Evolutionary conservation across 805 yeast genomes (phyloP).

Genomic region (Limtongozyma cylindracea): DNA sequence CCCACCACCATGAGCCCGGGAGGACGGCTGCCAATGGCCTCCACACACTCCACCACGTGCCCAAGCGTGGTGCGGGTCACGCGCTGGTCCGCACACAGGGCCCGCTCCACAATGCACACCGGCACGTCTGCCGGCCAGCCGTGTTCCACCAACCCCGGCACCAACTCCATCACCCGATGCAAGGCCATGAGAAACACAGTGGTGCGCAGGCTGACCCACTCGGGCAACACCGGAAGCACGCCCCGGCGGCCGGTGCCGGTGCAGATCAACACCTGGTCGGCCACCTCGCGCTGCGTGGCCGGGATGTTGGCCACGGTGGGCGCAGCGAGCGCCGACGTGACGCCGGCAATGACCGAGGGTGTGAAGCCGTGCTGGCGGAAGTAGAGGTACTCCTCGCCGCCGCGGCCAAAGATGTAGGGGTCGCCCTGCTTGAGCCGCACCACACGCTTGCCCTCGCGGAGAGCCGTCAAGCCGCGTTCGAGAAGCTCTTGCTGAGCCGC

Average conservation of each 20-base stretch:
- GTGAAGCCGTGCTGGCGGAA: slow-evolving; percentile 41
- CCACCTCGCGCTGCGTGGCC: slow-evolving; percentile 76
- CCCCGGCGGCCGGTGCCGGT: slow-evolving; percentile 92
- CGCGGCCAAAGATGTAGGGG: slow-evolving; percentile 89
- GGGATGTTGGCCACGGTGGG: slow-evolving; percentile 68
- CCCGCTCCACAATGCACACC: slow-evolving; percentile 71
- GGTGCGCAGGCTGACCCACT: slow-evolving; percentile 46
- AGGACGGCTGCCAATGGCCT: slow-evolving; percentile 64
- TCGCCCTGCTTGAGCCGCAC: slow-evolving; percentile 91
- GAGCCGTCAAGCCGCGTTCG: slow-evolving; percentile 39
- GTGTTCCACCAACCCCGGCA: slow-evolving; percentile 15
- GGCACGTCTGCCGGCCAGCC: slow-evolving; percentile 55
- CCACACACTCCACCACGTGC: slow-evolving; percentile 47
- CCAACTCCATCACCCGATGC: slow-evolving; percentile 40
- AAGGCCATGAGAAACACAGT: slow-evolving; percentile 78
- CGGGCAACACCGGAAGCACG: slow-evolving; percentile 54
- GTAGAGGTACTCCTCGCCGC: slow-evolving; percentile 72
- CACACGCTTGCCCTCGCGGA: slow-evolving; percentile 45
- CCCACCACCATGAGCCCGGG: slow-evolving; percentile 83
- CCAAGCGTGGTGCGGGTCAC: slow-evolving; percentile 49
- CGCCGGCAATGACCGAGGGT: slow-evolving; percentile 66
- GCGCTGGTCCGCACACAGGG: slow-evolving; percentile 84
- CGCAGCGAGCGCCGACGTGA: slow-evolving; percentile 75
- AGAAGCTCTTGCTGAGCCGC: slow-evolving; percentile 72
- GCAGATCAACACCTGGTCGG: slow-evolving; percentile 80